Percentiles rank a stretch among this genome's conserved stretches.
Evolutionary conservation across 2,329 filamentous ascomycete genomes (phyloP).

Genomic region (Monosporascus sp.): DNA sequence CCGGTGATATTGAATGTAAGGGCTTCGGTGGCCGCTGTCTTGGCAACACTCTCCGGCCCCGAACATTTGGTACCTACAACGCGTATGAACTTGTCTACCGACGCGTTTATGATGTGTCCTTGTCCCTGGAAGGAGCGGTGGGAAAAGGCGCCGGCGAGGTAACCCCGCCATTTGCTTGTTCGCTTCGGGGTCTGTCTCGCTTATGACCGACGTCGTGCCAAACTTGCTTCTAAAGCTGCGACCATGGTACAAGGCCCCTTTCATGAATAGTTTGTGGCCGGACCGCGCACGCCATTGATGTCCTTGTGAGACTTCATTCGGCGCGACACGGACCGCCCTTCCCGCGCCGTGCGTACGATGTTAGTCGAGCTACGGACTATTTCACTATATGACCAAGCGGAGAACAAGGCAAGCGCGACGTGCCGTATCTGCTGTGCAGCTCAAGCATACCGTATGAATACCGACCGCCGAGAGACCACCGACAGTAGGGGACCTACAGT

Average conservation of each 20-base stretch:
- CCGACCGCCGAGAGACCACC: conserved; percentile 9
- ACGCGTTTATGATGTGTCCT: conserved; percentile 15
- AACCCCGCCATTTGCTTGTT: conserved; percentile 17
- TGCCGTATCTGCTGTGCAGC: conserved; percentile 14
- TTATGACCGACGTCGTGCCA: conserved; percentile 16
- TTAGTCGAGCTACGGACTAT: not conserved
- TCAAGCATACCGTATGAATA: conserved; percentile 11
- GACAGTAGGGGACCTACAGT: conserved; percentile 9
- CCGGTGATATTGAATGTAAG: conserved; percentile 20
- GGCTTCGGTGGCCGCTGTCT: conserved; percentile 5
- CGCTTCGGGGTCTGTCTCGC: conserved; percentile 13
- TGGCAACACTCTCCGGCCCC: conserved; percentile 6
- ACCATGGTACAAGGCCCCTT: conserved; percentile 19
- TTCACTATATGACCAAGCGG: not conserved
- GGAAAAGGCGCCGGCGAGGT: conserved; percentile 20
- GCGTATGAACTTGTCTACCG: conserved; percentile 15
- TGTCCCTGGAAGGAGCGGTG: conserved; percentile 22
- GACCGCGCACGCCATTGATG: conserved; percentile 12
- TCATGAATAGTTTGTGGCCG: conserved; percentile 14
- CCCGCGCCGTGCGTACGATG: not conserved
- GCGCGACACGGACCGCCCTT: not conserved
- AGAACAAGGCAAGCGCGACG: not conserved
- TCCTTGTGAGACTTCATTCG: conserved; percentile 15
- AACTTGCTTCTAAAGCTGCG: conserved; percentile 9
- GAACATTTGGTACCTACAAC: conserved; percentile 4